Evolutionary conservation across 2,329 filamentous ascomycete species (phyloP), one percentile per base, ranked within the genome.

Genomic region (Ascochyta fabae): DNA sequence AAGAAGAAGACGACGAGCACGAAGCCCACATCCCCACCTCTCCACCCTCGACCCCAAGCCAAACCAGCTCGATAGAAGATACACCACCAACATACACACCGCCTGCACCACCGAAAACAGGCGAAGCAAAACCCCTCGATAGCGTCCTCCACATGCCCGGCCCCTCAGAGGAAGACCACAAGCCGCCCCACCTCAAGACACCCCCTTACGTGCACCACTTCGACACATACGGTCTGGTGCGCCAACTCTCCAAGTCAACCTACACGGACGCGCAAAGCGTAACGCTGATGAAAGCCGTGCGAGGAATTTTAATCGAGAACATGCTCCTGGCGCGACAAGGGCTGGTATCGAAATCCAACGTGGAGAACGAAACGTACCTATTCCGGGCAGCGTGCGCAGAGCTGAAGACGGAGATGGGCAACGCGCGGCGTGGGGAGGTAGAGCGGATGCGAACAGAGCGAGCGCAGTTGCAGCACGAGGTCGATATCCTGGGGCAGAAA

Each of bases 311-410:
- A 13, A 87, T 88, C 9, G 81, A 87, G 19, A 96, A 98, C 71
- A 82, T 98, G 54, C 87, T 92, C 53, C 80, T 92, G 13, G 95
- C 95, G 42, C 89, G 90, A 69, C 83, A 87, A 43, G 90, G 87
- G 3, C 81, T 98, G 8, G 90, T 97, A 10, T 92, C 88, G 74
- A 97, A 96, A 76, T 92, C 88, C 40, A 91, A 96, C 68, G 90
- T 96, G 34, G 94, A 98, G 72, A 99, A 98, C 74, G 91, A 97
- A 76, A 88, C 88, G 7, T 99, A 99, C 72, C 83, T 99, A 10
- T 99, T 99, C 80, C 86, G 89, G 48, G 95, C 95, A 2, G 95
- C 95, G 2, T 97, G 94, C 74, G 93, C 90, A 3, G 95, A 99
- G 78, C 84, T 99, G 31, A 86, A 88, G 66, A 93, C 92, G 23